These are phyloP conservation scores for Sphagnurus paluster DNA, from an alignment of 1,284 basidiomycete genomes.

Conservation along the genomic window DNA sequence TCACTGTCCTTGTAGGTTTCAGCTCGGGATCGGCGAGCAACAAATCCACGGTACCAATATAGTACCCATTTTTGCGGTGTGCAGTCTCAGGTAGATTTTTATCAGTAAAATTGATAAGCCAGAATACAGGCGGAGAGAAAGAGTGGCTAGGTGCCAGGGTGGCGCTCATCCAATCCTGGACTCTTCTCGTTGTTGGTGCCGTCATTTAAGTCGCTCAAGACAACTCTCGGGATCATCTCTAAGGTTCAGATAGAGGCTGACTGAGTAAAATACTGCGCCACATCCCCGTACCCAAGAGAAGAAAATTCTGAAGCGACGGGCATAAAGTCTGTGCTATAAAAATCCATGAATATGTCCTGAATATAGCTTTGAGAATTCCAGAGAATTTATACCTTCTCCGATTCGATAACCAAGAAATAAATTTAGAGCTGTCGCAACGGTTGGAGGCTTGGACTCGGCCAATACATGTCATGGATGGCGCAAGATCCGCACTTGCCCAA, in stretches of 20 bases:
- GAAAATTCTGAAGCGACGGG: no score
- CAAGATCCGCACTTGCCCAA: no score
- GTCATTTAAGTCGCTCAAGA: neutral
- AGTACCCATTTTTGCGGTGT: neutral
- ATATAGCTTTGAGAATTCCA: no score
- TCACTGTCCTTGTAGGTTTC: neutral
- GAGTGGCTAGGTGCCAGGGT: no score
- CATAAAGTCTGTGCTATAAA: constrained; percentile 11
- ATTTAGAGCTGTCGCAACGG: no score
- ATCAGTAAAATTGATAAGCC: neutral
- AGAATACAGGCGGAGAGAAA: no score
- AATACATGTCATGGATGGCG: no score
- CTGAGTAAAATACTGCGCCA: constrained; percentile 15
- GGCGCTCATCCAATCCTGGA: neutral
- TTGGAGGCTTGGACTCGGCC: no score
- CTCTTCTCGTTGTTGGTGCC: neutral
- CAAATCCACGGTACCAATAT: neutral
- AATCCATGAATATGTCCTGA: no score
- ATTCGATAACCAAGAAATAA: no score
- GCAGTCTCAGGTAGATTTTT: neutral
- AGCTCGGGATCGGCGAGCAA: neutral
- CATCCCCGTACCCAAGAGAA: constrained; percentile 12
- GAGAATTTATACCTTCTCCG: no score
- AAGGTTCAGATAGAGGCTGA: constrained; percentile 15
- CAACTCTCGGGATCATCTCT: constrained; percentile 3